phyloP scores from a whole-genome alignment of 2,329 filamentous ascomycete species.

The Lasiodiplodia citricola region DNA sequence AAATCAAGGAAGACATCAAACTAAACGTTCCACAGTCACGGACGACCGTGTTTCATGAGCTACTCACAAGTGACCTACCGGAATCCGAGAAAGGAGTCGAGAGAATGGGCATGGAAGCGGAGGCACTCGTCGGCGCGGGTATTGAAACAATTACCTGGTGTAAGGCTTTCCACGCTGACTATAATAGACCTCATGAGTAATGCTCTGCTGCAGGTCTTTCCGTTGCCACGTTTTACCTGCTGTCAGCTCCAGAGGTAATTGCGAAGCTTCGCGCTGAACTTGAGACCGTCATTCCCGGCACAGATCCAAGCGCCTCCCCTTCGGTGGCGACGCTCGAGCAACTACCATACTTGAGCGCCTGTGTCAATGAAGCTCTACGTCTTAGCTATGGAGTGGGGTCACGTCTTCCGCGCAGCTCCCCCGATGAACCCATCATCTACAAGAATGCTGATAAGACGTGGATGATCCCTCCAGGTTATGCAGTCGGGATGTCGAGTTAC shows the following conservation, averaged over 20 bases:
- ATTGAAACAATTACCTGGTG: neutral
- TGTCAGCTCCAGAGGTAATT: conserved; percentile 38
- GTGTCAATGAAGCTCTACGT: conserved; percentile 31
- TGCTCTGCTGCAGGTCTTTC: conserved; percentile 31
- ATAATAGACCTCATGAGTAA: conserved; percentile 18
- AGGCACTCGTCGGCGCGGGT: conserved; percentile 27
- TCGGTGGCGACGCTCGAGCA: conserved; percentile 4
- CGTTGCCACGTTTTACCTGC: conserved; percentile 44
- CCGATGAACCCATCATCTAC: conserved; percentile 28
- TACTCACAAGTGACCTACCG: conserved; percentile 23
- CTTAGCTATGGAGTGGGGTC: conserved; percentile 26
- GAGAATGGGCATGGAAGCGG: conserved; percentile 25
- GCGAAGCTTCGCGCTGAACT: conserved; percentile 45
- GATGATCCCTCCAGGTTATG: conserved; percentile 27
- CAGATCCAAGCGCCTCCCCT: neutral
- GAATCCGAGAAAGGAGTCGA: conserved; percentile 22
- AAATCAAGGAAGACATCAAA: conserved; percentile 10
- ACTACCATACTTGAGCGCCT: conserved; percentile 30
- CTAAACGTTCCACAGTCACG: neutral
- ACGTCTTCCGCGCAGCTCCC: conserved; percentile 30
- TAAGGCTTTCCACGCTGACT: neutral
- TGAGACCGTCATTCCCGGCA: neutral
- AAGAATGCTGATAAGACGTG: neutral
- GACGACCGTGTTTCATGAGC: conserved; percentile 28
- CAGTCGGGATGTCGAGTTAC: conserved; percentile 25